These are phyloP conservation scores for Annulohypoxylon stygium DNA, from an alignment of 495 filamentous ascomycete genomes.

Conservation along the genomic window DNA sequence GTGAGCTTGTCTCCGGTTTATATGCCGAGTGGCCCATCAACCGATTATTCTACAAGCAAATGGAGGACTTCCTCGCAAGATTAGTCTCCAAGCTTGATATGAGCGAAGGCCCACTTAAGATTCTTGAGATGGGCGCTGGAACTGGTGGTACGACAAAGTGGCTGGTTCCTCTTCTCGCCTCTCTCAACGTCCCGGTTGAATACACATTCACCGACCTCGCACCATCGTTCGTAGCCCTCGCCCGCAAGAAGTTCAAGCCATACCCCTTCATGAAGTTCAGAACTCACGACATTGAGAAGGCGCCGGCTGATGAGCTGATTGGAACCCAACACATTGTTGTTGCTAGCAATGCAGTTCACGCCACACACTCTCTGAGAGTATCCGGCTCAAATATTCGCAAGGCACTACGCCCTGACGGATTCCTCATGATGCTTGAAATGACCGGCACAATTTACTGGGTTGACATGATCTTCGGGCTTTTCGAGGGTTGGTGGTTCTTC, in stretches of 20 bases:
- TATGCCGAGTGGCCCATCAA: constrained; percentile 63
- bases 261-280: constrained; percentile 56
- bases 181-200: constrained; percentile 55
- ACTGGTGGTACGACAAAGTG: constrained; percentile 60
- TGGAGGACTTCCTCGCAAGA: constrained; percentile 59
- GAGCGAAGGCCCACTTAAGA: constrained; percentile 44
- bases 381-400: constrained; percentile 54
- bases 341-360: constrained; percentile 64
- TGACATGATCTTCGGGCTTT: constrained; percentile 64
- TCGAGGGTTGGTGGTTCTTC: constrained; percentile 69
- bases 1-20: constrained; percentile 59
- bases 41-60: constrained; percentile 55
- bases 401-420: constrained; percentile 58
- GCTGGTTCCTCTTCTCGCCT: constrained; percentile 53
- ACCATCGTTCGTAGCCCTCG: constrained; percentile 54
- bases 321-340: constrained; percentile 58
- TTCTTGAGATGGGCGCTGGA: constrained; percentile 62
- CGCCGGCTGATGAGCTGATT: constrained; percentile 52
- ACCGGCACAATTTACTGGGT: constrained; percentile 58
- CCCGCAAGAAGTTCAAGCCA: constrained; percentile 51
- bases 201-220: constrained; percentile 67
- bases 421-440: constrained; percentile 63
- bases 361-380: constrained; percentile 53
- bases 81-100: constrained; percentile 48
- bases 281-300: constrained; percentile 57